phyloP scores from a whole-genome alignment of 306 rosid species.

The Prunus dulcis region DNA sequence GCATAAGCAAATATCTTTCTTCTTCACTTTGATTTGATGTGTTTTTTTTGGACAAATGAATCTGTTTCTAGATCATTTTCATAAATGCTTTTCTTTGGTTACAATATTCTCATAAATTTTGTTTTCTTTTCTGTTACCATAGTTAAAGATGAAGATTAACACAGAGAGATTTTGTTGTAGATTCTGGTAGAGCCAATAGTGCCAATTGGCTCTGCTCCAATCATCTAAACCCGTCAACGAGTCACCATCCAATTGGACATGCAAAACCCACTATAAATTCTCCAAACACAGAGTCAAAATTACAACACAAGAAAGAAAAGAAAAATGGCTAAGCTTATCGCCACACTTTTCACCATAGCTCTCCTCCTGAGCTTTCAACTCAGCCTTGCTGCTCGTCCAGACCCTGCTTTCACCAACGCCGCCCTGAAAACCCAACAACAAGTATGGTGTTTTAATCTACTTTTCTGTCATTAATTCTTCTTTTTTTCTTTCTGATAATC shows the following conservation, averaged over 20 bases:
- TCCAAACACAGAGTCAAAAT: background rate
- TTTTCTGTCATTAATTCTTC: background rate
- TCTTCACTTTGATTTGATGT: no score
- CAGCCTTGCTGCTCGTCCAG: slow-evolving; percentile 37
- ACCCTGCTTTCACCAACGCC: slow-evolving; percentile 8
- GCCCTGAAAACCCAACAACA: slow-evolving; percentile 8
- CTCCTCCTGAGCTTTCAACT: slow-evolving; percentile 51
- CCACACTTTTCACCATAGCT: slow-evolving; percentile 44
- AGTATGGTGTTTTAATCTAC: slow-evolving; percentile 19
- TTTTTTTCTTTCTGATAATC: background rate
- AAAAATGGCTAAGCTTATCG: slow-evolving; percentile 37
- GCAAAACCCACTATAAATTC: slow-evolving; percentile 10
- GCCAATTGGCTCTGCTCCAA: background rate
- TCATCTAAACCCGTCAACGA: background rate
- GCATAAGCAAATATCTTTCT: no score
- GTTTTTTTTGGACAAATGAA: no score
- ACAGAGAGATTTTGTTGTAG: background rate
- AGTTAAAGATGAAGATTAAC: background rate
- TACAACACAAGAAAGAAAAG: background rate
- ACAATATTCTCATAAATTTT: background rate
- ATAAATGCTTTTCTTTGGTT: no score
- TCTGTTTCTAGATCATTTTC: no score
- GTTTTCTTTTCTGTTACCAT: background rate
- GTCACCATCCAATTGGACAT: background rate
- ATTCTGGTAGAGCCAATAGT: background rate